Evolutionary conservation across 1,284 basidiomycete genomes (phyloP), one percentile per base, ranked within the genome.

Genomic region (Trametes sp.): DNA sequence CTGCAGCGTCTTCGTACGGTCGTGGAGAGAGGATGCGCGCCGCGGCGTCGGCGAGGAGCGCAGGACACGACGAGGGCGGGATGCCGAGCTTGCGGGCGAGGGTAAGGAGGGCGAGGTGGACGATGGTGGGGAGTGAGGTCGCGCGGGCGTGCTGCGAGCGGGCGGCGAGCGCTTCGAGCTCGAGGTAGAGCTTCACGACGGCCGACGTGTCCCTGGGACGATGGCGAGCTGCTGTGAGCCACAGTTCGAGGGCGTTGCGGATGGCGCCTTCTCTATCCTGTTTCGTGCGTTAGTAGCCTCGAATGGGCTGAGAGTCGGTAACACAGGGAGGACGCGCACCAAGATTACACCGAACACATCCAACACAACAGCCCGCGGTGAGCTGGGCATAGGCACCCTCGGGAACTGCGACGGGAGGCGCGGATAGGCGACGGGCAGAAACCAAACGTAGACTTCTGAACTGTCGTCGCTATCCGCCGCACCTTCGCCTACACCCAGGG

Each of bases 251-350:
- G 4, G 36, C 52, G 8, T 8, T 4, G 6, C 26, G 24, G 9
- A 54, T 29, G 21, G 52, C 26, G 9, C 26, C 7, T 29, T 54
- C 52, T 24, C 52, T 26, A 11, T 54, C 52, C 36, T 54, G 21
- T 26, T 2, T 8, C 44, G 24, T 11, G 14, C 14, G 31, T 4
- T 24, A 2, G 23, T 21, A 11, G 24, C 14, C 31, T 33, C 31
- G 13, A n/a, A n/a, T n/a, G n/a, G n/a, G n/a, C n/a, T n/a, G 31
- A 6, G 13, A 7, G 19, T 45, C 31, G 6, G 31, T 33, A 33
- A 33, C 7, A 6, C 7, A 7, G 6, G 31, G 31, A 33, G 10
- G 44, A 9, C n/a, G 24, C 44, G 6, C 44, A 45, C 44, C 21
- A 45, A 21, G 23, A 45, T 23, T 2, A 26, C 23, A 7, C 44